phyloP scores from a whole-genome alignment of 2,329 filamentous ascomycete species.

The Botryotinia calthae region DNA sequence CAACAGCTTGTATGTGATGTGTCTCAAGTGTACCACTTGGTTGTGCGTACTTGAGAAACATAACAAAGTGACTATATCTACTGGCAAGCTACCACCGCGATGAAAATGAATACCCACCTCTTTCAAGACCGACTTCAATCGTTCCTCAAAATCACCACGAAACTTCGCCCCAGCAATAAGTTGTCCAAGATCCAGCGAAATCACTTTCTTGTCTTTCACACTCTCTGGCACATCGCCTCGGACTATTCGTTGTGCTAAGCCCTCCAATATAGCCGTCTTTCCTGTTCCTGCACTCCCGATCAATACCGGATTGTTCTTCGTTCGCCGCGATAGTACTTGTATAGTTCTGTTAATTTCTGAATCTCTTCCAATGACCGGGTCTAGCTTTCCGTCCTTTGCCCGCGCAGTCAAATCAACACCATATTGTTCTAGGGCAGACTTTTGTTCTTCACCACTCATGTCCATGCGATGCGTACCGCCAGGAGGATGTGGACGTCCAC shows the following conservation, averaged over 20 bases:
- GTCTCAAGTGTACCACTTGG: slow-evolving; percentile 14
- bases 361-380: slow-evolving; percentile 93
- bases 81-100: neutral
- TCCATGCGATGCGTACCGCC: slow-evolving; percentile 95
- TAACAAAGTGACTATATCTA: neutral
- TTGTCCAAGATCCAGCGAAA: slow-evolving; percentile 83
- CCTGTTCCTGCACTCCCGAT: slow-evolving; percentile 83
- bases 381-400: slow-evolving; percentile 84
- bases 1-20: neutral
- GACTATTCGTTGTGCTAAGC: slow-evolving; percentile 84
- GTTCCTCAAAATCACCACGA: slow-evolving; percentile 91
- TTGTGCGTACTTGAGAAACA: neutral
- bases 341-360: slow-evolving; percentile 91
- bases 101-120: slow-evolving; percentile 52
- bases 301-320: slow-evolving; percentile 87
- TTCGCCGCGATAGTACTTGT: slow-evolving; percentile 85
- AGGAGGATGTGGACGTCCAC: slow-evolving; percentile 77
- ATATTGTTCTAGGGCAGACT: slow-evolving; percentile 85
- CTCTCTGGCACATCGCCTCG: slow-evolving; percentile 92
- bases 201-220: slow-evolving; percentile 89
- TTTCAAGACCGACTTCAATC: slow-evolving; percentile 84
- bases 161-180: slow-evolving; percentile 96
- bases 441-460: slow-evolving; percentile 70
- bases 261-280: slow-evolving; percentile 91
- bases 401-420: slow-evolving; percentile 85